Evolutionary conservation across 805 yeast genomes (phyloP), one percentile per base, ranked within the genome.

Genomic region (Schwanniomyces vanrijiae): DNA sequence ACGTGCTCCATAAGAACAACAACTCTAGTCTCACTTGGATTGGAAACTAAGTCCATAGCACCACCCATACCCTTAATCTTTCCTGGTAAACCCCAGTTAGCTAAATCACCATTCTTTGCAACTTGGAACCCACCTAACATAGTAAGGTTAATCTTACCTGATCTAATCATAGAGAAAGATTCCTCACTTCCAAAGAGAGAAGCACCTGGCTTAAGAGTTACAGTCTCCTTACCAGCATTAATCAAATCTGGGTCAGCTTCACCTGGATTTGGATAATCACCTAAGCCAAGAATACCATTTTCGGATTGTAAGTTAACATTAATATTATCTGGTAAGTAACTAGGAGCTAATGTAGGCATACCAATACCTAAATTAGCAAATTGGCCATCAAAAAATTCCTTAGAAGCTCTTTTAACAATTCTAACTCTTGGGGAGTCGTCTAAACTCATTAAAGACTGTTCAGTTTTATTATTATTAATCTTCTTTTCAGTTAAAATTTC

Each of bases 51-150:
- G 54, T 76, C 81, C 81, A 77, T 77, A 20, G 81, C 81, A 14
- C 81, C 81, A 21, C 81, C 81, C 76, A 76, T 77, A 16, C 81
- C 81, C 55, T 73, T 75, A 38, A 77, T 71, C 48, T 69, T 62
- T 6, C 81, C 80, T 1, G 82, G 81, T 3, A 77, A 62, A 21
- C 76, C 78, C 80, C 81, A 77, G 56, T 77, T 77, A 34, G 82
- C 81, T 33, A 77, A 66, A 47, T 77, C 81, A 33, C 81, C 81
- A 40, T 50, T 60, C 38, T 66, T 64, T 1, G 79, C 70, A 5
- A 77, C 81, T 55, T 77, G 80, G 60, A 77, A 65, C 10, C 78
- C 81, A 4, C 82, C 82, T 13, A 77, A 61, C 37, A 77, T 66
- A 1, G 80, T 68, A 47, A 74, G 54, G 47, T 70, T 64, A 37